These are phyloP conservation scores for Rhodotorula sp. DNA, from an alignment of 1,284 basidiomycete species.

Conservation along the genomic window DNA sequence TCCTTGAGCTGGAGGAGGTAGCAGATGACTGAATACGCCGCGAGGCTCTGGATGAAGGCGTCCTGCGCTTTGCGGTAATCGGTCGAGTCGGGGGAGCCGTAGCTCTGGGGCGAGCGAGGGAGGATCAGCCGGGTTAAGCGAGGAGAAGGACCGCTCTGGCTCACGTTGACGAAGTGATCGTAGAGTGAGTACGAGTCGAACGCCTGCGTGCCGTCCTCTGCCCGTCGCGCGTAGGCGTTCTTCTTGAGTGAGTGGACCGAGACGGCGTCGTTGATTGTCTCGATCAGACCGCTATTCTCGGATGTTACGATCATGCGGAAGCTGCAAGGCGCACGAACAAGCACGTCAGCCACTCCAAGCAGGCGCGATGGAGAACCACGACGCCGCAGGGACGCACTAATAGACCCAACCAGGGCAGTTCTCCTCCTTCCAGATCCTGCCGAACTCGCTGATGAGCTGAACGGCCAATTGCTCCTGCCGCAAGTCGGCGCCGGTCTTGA, in stretches of 20 bases:
- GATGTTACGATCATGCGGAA: conserved; percentile 91
- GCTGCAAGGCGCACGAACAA: conserved; percentile 43
- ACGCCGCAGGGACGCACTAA: conserved; percentile 61
- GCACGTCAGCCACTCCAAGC: not conserved
- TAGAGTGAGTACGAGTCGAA: conserved; percentile 62
- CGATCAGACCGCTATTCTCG: conserved; percentile 85
- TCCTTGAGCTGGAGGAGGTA: conserved; percentile 98
- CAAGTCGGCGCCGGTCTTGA: conserved; percentile 96
- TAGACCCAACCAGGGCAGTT: conserved; percentile 84
- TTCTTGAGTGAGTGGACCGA: conserved; percentile 99
- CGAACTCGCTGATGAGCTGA: conserved; percentile 90
- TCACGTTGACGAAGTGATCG: conserved; percentile 82
- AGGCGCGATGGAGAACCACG: no score
- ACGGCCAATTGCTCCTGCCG: conserved; percentile 97
- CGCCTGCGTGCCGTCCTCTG: conserved; percentile 34
- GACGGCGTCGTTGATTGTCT: conserved; percentile 93
- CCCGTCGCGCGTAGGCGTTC: conserved; percentile 67
- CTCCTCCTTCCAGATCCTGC: conserved; percentile 91
- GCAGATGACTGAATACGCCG: conserved; percentile 85
- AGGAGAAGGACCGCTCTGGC: conserved; percentile 43
- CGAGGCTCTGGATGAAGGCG: conserved; percentile 85
- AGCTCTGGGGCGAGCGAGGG: conserved; percentile 68
- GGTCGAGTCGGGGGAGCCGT: conserved; percentile 80
- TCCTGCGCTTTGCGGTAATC: conserved; percentile 81
- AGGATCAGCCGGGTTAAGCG: no score